Evolutionary conservation across 371 early-diverging fungal species (phyloP), one percentile per base, ranked within the genome.

Genomic region (Rhizopus stolonifer): DNA sequence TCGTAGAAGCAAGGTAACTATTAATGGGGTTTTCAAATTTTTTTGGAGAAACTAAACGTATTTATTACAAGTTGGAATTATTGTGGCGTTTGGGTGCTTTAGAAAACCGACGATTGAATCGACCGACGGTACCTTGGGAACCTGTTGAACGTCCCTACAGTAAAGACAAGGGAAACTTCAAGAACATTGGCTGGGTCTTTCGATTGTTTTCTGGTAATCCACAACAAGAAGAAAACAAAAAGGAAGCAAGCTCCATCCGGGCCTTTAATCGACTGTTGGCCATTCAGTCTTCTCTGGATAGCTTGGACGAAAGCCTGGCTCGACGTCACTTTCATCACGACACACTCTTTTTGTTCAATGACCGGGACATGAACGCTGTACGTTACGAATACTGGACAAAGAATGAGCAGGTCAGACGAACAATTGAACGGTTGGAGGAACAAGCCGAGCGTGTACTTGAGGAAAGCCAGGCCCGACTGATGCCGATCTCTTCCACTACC

Each of bases 121-220:
- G 80, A 50, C 81, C 84, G 4, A 75, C 79, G 0, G 82, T 85
- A 6, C 82, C 83, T 11, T 85, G 85, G 85, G 85, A 85, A 44
- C 70, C 79, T 2, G 61, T 49, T 33, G 81, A 80, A 33, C 72
- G 82, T 19, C 65, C 72, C 7, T 75, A 76, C 26, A 73, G 77
- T 39, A 64, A 72, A 36, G 69, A 84, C 49, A 81, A 83, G 61
- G 81, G 79, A 10, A 77, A 83, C 31, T 86, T 81, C 46, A 81
- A 73, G 42, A 82, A 74, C n/a, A 77, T 85, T 7, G 83, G 86
- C 14, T 84, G 85, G 87, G 86, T 85, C 8, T 85, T 79, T 62
- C 74, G 85, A 18, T 52, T 85, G 23, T 85, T 85, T 29, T 83
- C 84, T 7, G 87, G 87, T 36, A 80, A 84, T 50, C 73, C 79